Evolutionary conservation across 1,284 basidiomycete genomes (phyloP).

Genomic region (Chondrostereum purpureum): DNA sequence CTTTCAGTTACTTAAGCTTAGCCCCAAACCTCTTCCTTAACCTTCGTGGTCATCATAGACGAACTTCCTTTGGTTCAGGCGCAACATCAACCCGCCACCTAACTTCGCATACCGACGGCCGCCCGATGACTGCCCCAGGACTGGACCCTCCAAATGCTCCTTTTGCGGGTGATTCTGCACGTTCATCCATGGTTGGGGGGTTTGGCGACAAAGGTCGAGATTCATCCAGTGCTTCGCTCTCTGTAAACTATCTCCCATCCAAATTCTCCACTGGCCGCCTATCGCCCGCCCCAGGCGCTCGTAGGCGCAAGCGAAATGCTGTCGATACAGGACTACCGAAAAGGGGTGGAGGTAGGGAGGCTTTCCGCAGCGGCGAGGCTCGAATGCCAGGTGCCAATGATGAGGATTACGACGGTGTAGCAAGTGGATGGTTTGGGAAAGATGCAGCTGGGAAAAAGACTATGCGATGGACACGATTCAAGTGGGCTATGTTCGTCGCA

Average conservation of each 20-base stretch:
- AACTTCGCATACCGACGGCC: too few relatives aligned
- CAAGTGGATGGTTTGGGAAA: slow-evolving; percentile 24
- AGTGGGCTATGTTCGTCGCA: slow-evolving; percentile 55
- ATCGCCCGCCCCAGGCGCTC: slow-evolving; percentile 33
- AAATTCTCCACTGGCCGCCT: slow-evolving; percentile 47
- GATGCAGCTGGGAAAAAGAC: slow-evolving; percentile 25
- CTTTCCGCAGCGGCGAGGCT: slow-evolving; percentile 45
- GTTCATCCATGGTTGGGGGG: background rate
- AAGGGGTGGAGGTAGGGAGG: slow-evolving; percentile 57
- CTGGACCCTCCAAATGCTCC: background rate
- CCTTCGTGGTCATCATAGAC: background rate
- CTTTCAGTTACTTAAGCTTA: too few relatives aligned
- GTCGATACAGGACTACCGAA: slow-evolving; percentile 30
- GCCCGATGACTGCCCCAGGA: too few relatives aligned
- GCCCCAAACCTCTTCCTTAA: background rate
- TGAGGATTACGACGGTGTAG: slow-evolving; percentile 49
- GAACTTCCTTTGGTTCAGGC: background rate
- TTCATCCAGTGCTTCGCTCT: slow-evolving; percentile 31
- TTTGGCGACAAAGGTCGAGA: slow-evolving; percentile 9
- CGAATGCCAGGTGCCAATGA: slow-evolving; percentile 51
- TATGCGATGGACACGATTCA: slow-evolving; percentile 65
- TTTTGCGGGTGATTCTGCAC: background rate
- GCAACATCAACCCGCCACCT: background rate
- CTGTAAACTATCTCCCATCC: slow-evolving; percentile 58
- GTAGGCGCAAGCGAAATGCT: slow-evolving; percentile 25